A percentile compares a stretch with the other conserved stretches of the same genome.
phyloP scores from a whole-genome alignment of 2,329 filamentous ascomycete genomes.

The Lachnellula hyalina region DNA sequence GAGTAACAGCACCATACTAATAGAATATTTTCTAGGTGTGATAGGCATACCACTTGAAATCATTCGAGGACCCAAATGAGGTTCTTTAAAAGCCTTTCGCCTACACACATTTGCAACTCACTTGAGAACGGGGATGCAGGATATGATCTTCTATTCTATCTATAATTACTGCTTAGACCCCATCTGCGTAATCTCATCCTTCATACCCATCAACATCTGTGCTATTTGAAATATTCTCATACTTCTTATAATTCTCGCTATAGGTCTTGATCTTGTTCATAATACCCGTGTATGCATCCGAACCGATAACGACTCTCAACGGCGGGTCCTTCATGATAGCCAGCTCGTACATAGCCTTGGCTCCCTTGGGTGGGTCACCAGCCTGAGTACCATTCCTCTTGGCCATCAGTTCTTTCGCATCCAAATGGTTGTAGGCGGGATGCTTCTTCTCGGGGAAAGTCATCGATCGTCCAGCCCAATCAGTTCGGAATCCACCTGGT shows the following conservation, averaged over 20 bases:
- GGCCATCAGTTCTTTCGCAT: slow-evolving; percentile 37
- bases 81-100: no score
- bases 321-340: slow-evolving; percentile 48
- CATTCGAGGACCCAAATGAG: no score
- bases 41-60: no score
- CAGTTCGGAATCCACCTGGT: slow-evolving; percentile 36
- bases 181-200: neutral
- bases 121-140: neutral
- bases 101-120: neutral
- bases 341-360: slow-evolving; percentile 48
- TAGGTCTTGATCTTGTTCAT: slow-evolving; percentile 46
- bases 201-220: slow-evolving; percentile 20
- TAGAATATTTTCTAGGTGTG: no score
- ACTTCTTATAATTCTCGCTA: slow-evolving; percentile 34
- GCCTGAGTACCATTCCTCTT: slow-evolving; percentile 27
- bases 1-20: no score
- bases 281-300: slow-evolving; percentile 45
- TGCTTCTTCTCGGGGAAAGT: slow-evolving; percentile 38
- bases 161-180: neutral
- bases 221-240: slow-evolving; percentile 23
- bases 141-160: neutral
- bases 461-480: slow-evolving; percentile 34
- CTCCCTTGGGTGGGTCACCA: slow-evolving; percentile 44
- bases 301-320: slow-evolving; percentile 47
- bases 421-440: slow-evolving; percentile 43